Evolutionary conservation across 179 eudicot species (phyloP).

Genomic region (Gypsophila paniculata): DNA sequence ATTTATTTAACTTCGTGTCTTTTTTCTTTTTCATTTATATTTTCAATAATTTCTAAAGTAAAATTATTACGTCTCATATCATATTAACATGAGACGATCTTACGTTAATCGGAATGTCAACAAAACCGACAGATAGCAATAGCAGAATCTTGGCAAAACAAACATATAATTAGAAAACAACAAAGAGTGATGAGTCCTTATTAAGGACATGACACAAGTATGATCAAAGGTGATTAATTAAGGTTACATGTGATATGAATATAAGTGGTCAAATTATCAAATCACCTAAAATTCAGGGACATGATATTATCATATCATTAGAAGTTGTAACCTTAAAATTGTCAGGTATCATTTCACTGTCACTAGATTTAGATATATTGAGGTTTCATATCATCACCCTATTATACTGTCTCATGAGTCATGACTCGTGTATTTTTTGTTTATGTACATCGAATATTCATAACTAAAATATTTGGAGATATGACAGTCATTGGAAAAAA

Average conservation of each 20-base stretch:
- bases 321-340: constrained; percentile 14
- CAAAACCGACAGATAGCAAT: constrained; percentile 6
- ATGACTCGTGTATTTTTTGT: too few species aligned
- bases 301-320: background rate
- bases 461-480: background rate
- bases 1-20: too few species aligned
- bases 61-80: too few species aligned
- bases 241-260: background rate
- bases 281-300: background rate
- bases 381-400: constrained; percentile 6
- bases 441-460: background rate
- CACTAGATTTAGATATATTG: background rate
- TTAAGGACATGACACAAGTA: constrained; percentile 1
- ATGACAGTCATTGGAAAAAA: background rate
- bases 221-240: background rate
- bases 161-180: constrained; percentile 14
- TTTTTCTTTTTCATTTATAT: too few species aligned
- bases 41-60: too few species aligned
- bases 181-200: background rate
- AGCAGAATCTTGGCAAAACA: constrained; percentile 20
- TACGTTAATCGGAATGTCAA: too few species aligned
- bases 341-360: constrained; percentile 5
- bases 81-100: too few species aligned
- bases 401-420: too few species aligned
- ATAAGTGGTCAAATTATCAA: background rate